Percentiles rank a stretch among this genome's conserved stretches.
Conservation (phyloP, 2,329 filamentous ascomycete genomes). For the Penicillium sp. region DNA sequence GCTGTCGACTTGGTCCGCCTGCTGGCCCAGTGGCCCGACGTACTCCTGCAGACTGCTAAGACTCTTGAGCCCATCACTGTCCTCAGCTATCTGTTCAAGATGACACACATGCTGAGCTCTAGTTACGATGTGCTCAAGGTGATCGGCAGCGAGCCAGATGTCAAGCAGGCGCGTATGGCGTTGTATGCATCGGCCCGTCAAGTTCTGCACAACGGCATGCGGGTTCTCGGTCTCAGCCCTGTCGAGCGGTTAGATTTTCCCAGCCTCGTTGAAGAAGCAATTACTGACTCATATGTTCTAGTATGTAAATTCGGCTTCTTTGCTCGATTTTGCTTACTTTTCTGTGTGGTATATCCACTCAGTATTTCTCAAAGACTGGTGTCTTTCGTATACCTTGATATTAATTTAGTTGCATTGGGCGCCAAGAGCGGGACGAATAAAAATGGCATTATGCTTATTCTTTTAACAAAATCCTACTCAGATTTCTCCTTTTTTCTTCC, state of each 20-base stretch:
- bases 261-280: not conserved
- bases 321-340: not conserved
- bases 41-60: conserved; percentile 60
- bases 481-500: not conserved
- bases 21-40: conserved; percentile 63
- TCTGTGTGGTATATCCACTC: conserved; percentile 1
- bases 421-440: conserved; percentile 18
- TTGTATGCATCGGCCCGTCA: conserved; percentile 62
- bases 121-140: conserved; percentile 63
- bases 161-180: conserved; percentile 59
- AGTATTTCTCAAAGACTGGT: conserved; percentile 4
- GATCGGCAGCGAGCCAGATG: conserved; percentile 56
- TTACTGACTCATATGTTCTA: conserved; percentile 15
- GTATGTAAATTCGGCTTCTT: conserved; percentile 24
- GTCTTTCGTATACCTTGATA: conserved; percentile 14
- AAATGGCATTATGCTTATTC: conserved; percentile 10
- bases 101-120: conserved; percentile 60
- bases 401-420: conserved; percentile 20
- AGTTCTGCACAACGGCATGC: conserved; percentile 65
- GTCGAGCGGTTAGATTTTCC: conserved; percentile 50
- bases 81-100: conserved; percentile 65
- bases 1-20: conserved; percentile 60
- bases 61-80: conserved; percentile 66
- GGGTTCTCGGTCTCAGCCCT: conserved; percentile 62
- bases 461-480: not conserved